These are phyloP conservation scores for Suillus occidentalis DNA, from an alignment of 768 basidiomycete genomes.

Conservation along the genomic window DNA sequence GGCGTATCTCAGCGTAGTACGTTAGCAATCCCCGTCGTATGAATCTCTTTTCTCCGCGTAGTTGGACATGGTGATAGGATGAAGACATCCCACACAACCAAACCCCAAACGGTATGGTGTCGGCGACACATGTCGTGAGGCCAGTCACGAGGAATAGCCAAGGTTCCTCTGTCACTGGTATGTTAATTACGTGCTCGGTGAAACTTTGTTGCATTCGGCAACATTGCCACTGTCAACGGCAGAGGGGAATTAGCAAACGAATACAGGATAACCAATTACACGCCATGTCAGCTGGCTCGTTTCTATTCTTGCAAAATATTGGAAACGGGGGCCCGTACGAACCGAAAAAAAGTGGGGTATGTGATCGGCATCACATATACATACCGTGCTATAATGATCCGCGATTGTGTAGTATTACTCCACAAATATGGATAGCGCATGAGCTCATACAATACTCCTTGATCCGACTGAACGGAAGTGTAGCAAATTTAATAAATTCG, in stretches of 20 bases:
- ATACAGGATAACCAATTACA: not conserved
- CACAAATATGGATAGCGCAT: not conserved
- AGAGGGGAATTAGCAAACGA: not conserved
- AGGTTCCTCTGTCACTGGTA: constrained; percentile 1
- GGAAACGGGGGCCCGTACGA: constrained; percentile 11
- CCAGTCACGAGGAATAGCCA: not conserved
- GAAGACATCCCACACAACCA: not conserved
- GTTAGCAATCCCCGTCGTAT: constrained; percentile 6
- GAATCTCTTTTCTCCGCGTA: constrained; percentile 9
- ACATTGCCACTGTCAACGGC: not conserved
- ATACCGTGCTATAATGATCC: not conserved
- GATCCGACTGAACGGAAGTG: not conserved
- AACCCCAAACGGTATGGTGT: constrained; percentile 1
- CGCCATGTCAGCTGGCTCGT: constrained; percentile 1
- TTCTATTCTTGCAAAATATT: not conserved
- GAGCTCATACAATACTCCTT: not conserved
- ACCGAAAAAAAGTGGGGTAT: constrained; percentile 1
- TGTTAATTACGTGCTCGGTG: not conserved
- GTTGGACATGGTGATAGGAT: constrained; percentile 14
- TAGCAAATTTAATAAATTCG: not conserved
- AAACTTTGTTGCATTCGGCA: not conserved
- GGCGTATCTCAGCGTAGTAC: constrained; percentile 17
- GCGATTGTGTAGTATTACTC: constrained; percentile 4
- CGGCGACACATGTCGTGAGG: constrained; percentile 4
- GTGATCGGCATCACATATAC: not conserved